phyloP scores from a whole-genome alignment of 2,329 filamentous ascomycete species.

The Arthrobotrys pseudoclavata region DNA sequence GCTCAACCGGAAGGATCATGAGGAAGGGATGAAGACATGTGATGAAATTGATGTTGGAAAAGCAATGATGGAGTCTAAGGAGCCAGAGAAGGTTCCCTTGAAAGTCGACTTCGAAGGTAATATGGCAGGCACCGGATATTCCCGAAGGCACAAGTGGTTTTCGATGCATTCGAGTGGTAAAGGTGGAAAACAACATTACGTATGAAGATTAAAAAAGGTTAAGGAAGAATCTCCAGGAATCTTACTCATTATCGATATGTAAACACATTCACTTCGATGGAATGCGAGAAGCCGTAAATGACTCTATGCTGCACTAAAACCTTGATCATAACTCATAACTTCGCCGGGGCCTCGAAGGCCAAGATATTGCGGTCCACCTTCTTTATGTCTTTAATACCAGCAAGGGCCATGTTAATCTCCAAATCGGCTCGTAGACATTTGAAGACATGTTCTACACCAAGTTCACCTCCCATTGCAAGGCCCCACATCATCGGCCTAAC shows the following conservation, averaged over 20 bases:
- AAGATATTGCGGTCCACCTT: conserved; percentile 40
- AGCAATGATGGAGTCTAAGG: conserved; percentile 2
- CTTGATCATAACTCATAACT: conserved; percentile 19
- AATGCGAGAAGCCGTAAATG: neutral
- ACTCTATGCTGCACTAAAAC: neutral
- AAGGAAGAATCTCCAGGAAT: neutral
- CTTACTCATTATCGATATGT: neutral
- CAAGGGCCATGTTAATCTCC: conserved; percentile 53
- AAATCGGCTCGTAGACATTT: conserved; percentile 57
- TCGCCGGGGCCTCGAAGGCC: conserved; percentile 30
- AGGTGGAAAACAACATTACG: neutral
- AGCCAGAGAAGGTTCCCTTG: conserved; percentile 19
- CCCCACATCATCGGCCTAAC: conserved; percentile 58
- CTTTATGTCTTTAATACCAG: conserved; percentile 40
- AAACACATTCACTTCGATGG: neutral
- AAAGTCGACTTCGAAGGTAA: neutral
- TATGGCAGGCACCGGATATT: neutral
- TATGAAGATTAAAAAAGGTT: neutral
- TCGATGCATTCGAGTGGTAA: neutral
- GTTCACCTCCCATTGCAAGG: conserved; percentile 55
- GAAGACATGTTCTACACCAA: conserved; percentile 56
- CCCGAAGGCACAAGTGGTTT: conserved; percentile 14
- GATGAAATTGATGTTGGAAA: conserved; percentile 36
- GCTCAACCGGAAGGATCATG: conserved; percentile 33
- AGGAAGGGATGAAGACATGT: conserved; percentile 38